Evolutionary conservation across 2,329 filamentous ascomycete species (phyloP).

Genomic region (Penicillium sp.): DNA sequence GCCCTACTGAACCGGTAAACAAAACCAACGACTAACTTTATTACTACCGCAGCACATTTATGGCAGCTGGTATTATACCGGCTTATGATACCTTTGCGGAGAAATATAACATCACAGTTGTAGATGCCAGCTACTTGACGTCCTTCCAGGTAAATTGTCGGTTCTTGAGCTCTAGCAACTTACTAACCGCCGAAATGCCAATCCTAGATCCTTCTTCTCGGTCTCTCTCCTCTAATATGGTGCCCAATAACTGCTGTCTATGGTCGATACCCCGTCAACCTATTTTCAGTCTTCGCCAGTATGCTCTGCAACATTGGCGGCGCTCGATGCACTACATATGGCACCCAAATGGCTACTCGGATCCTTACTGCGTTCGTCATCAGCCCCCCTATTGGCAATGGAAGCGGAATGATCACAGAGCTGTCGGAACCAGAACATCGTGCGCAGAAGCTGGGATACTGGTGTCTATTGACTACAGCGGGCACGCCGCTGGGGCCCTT

Average conservation of each 20-base stretch:
- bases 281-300: conserved; percentile 50
- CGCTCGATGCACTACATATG: conserved; percentile 49
- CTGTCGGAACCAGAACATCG: conserved; percentile 55
- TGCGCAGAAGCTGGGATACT: conserved; percentile 54
- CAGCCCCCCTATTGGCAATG: conserved; percentile 52
- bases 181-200: neutral
- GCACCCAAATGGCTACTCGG: conserved; percentile 50
- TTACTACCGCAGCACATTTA: conserved; percentile 46
- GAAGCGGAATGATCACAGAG: conserved; percentile 55
- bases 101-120: conserved; percentile 50
- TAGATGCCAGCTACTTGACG: conserved; percentile 53
- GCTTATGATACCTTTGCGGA: conserved; percentile 51
- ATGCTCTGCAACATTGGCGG: conserved; percentile 55
- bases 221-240: conserved; percentile 56
- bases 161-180: neutral
- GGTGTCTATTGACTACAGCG: conserved; percentile 52
- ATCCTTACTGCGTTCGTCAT: conserved; percentile 55
- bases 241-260: conserved; percentile 54
- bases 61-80: conserved; percentile 54
- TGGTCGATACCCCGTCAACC: conserved; percentile 54
- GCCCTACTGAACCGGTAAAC: too few relatives aligned
- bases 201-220: conserved; percentile 50
- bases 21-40: neutral
- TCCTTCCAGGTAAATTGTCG: conserved; percentile 42
- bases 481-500: conserved; percentile 43